Percentiles rank a stretch among this genome's conserved stretches.
Conservation (phyloP, 805 yeast genomes). For the Candida peoriensis region DNA sequence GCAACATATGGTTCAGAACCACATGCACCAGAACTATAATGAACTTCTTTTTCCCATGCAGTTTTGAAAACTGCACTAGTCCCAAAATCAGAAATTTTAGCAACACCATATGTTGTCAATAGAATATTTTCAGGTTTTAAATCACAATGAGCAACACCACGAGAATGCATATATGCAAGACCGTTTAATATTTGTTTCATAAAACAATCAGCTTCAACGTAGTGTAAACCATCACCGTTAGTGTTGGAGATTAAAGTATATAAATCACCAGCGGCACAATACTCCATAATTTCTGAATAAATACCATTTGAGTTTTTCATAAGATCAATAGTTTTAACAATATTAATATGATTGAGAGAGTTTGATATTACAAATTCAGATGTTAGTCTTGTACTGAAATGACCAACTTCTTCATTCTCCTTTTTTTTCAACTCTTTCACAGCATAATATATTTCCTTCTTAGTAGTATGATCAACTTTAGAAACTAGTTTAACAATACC, state of each 20-base stretch:
- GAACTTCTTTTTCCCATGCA: constrained; percentile 78
- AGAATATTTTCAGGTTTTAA: constrained; percentile 84
- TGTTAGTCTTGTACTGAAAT: constrained; percentile 85
- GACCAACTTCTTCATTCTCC: constrained; percentile 95
- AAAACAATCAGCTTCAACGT: constrained; percentile 79
- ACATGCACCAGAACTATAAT: constrained; percentile 65
- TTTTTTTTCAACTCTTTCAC: constrained; percentile 92
- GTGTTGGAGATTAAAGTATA: constrained; percentile 53
- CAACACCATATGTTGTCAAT: constrained; percentile 58
- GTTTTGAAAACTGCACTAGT: constrained; percentile 87
- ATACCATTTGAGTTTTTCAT: constrained; percentile 79
- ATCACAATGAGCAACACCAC: constrained; percentile 93
- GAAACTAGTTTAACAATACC: constrained; percentile 96
- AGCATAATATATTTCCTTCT: constrained; percentile 84
- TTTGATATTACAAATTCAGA: constrained; percentile 85
- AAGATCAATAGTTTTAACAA: constrained; percentile 70
- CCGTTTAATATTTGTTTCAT: constrained; percentile 84
- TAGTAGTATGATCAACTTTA: constrained; percentile 75
- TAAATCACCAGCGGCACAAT: constrained; percentile 76
- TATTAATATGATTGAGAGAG: constrained; percentile 70
- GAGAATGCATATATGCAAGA: constrained; percentile 77
- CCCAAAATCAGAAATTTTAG: constrained; percentile 82
- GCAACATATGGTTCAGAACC: constrained; percentile 92
- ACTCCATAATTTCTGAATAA: constrained; percentile 83
- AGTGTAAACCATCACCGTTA: constrained; percentile 48